These are phyloP conservation scores for Berberis vulgaris DNA, from an alignment of 164 flowering plant species.

Conservation along the genomic window DNA sequence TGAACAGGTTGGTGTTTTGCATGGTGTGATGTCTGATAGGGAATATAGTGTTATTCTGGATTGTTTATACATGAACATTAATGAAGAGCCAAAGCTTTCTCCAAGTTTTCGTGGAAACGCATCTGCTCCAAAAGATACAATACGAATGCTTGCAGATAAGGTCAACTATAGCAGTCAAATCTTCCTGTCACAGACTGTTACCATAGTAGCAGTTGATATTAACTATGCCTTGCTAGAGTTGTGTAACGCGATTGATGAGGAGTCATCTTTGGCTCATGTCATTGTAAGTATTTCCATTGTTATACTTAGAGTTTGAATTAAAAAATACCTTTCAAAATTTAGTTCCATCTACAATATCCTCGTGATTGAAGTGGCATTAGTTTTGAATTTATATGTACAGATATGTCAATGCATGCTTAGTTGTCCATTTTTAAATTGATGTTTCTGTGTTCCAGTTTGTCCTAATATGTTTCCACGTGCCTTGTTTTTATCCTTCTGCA, in stretches of 20 bases:
- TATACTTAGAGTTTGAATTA: background rate
- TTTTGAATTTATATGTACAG: no score
- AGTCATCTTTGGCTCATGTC: slow-evolving; percentile 79
- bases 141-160: slow-evolving; percentile 74
- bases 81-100: slow-evolving; percentile 80
- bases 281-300: slow-evolving; percentile 47
- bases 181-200: slow-evolving; percentile 70
- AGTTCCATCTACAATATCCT: background rate
- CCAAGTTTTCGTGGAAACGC: slow-evolving; percentile 68
- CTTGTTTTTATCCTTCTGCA: slow-evolving; percentile 28
- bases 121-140: slow-evolving; percentile 61
- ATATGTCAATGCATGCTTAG: no score
- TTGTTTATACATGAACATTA: slow-evolving; percentile 63
- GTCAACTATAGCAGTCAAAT: slow-evolving; percentile 82
- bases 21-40: slow-evolving; percentile 72
- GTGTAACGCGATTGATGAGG: slow-evolving; percentile 61
- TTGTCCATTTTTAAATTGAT: background rate
- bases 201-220: slow-evolving; percentile 64
- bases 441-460: background rate
- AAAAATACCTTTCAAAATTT: no score
- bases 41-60: slow-evolving; percentile 76
- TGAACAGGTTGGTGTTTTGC: slow-evolving; percentile 76
- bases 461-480: background rate
- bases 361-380: no score
- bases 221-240: slow-evolving; percentile 76